Evolutionary conservation across 2,329 filamentous ascomycete species (phyloP).

Genomic region (Aspergillus ibericus): DNA sequence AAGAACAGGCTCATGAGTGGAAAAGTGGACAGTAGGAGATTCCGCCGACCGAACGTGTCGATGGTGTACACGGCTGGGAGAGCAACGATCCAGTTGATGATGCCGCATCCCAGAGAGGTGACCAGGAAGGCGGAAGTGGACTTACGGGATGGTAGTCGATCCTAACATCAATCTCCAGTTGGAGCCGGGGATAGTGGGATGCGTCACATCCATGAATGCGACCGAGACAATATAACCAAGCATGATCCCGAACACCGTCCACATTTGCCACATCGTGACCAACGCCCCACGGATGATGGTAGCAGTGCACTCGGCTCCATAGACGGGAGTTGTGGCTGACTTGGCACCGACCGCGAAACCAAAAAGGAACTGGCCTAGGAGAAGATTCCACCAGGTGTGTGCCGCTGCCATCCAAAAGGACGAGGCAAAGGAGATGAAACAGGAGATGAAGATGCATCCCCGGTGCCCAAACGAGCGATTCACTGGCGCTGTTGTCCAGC

Average conservation of each 20-base stretch:
- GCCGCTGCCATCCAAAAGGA: conserved; percentile 62
- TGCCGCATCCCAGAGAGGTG: conserved; percentile 60
- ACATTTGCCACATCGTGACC: conserved; percentile 78
- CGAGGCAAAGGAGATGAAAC: conserved; percentile 62
- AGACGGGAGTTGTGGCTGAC: background rate
- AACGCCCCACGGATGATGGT: conserved; percentile 69
- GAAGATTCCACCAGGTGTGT: conserved; percentile 69
- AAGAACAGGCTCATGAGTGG: background rate
- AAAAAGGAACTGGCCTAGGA: conserved; percentile 68
- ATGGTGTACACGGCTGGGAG: conserved; percentile 65
- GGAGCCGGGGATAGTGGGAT: conserved; percentile 54
- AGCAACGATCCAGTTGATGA: conserved; percentile 65
- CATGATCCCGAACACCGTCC: conserved; percentile 52
- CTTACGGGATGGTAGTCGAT: conserved; percentile 59
- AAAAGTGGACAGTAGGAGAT: conserved; percentile 38
- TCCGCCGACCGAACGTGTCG: conserved; percentile 65
- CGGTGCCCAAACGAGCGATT: conserved; percentile 49
- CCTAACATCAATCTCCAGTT: conserved; percentile 70
- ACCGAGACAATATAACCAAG: conserved; percentile 60
- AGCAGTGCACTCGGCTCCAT: conserved; percentile 71
- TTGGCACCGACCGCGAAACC: conserved; percentile 57
- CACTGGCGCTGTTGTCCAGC: background rate
- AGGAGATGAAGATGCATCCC: conserved; percentile 74
- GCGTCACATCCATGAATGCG: conserved; percentile 59
- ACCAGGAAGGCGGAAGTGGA: conserved; percentile 33